Evolutionary conservation across 2,329 filamentous ascomycete species (phyloP).

Genomic region (Trichoderma atrobrunneum): DNA sequence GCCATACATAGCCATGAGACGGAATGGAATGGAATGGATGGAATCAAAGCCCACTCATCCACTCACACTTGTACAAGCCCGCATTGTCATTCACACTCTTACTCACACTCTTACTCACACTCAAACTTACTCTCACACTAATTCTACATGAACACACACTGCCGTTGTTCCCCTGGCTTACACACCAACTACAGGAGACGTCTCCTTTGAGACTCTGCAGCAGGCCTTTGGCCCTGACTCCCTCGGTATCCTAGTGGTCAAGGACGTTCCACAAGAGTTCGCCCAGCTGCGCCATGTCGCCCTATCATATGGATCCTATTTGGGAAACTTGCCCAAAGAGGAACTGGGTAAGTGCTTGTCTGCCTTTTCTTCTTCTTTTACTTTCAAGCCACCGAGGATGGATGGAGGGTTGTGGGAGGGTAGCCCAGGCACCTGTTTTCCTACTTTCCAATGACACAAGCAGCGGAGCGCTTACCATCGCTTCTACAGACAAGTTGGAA

Average conservation of each 20-base stretch:
- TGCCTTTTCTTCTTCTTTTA: background rate
- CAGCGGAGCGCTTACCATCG: background rate
- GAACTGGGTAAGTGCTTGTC: slow-evolving; percentile 60
- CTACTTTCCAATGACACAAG: background rate
- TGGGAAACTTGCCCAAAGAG: slow-evolving; percentile 71
- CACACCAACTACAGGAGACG: slow-evolving; percentile 48
- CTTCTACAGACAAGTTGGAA: slow-evolving; percentile 50
- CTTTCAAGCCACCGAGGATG: background rate
- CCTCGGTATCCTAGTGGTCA: slow-evolving; percentile 90
- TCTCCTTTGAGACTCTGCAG: slow-evolving; percentile 67
- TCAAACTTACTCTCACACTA: background rate
- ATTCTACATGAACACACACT: background rate
- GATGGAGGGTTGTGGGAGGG: background rate
- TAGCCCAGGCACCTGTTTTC: background rate
- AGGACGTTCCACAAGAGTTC: slow-evolving; percentile 74
- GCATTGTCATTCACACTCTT: background rate
- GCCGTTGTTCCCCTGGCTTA: background rate
- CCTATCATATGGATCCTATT: slow-evolving; percentile 83
- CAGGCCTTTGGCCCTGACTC: slow-evolving; percentile 87
- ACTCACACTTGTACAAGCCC: background rate
- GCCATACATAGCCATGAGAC: background rate
- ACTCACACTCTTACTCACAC: background rate
- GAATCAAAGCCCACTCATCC: background rate
- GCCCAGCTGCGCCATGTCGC: slow-evolving; percentile 67
- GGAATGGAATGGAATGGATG: background rate